Evolutionary conservation across 2,329 filamentous ascomycete species (phyloP), one percentile per base, ranked within the genome.

Genomic region (Didymella keratinophila): DNA sequence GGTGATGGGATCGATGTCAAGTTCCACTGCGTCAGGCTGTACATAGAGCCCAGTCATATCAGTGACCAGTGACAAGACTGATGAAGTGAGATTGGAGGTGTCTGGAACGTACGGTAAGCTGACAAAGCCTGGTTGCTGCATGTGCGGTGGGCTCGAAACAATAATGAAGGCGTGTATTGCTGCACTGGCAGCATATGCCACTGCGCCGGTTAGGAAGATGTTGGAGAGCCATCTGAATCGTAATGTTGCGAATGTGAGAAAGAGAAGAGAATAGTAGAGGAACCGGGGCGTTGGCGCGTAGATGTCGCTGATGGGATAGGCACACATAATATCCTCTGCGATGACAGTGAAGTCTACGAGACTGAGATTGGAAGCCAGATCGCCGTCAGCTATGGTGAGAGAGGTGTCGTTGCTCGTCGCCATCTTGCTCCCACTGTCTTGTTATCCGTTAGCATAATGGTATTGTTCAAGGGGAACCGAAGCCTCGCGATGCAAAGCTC

Each of bases 1-100:
- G 5, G 53, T 63, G 34, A 60, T 63, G 34, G 60, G 53, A 21
- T 63, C 60, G 21, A 63, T 63, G 42, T 63, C 56, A 10, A 63
- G 53, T n/a, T 60, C 60, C 3, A 60, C 60, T 12, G 56, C 53
- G 37, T 63, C 60, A 4, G 56, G 57, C 10, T 60, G 53, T 21
- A 63, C 30, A 21, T 36, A 20, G 3, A 45, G 5, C 2, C 23
- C 20, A 20, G 21, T 27, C 16, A 16, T 16, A 4, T 12, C 50
- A 14, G 16, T 39, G 11, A 46, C 41, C 2, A 53, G 14, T 7
- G 41, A 45, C 2, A 12, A 12, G 14, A 53, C 16, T 11, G 28
- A 55, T 4, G 58, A 63, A 16, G 37, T 34, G 8, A 42, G 37
- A 34, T 43, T 51, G 7, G 37, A 51, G 20, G 48, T 41, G 3